These are phyloP conservation scores for Physcia stellaris DNA, from an alignment of 495 filamentous ascomycete genomes.

Conservation along the genomic window DNA sequence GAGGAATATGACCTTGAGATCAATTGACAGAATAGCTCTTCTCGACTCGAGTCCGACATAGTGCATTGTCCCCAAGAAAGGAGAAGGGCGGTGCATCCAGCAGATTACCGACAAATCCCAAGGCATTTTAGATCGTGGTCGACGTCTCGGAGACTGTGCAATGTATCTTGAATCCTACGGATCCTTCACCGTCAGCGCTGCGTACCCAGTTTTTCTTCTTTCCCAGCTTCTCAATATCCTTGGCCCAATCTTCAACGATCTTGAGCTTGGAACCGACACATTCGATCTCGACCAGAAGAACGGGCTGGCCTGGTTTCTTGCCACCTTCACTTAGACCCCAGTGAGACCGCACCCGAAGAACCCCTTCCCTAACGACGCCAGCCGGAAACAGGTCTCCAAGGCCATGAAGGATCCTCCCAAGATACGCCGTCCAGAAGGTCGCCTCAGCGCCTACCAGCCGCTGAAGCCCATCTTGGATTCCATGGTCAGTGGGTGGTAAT, in stretches of 20 bases:
- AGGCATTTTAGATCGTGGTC: too few relatives aligned
- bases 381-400: constrained; percentile 39
- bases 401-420: constrained; percentile 35
- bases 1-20: too few relatives aligned
- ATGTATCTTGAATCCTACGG: too few relatives aligned
- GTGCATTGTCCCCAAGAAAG: too few relatives aligned
- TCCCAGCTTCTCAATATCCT: constrained; percentile 39
- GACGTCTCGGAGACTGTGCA: too few relatives aligned
- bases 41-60: too few relatives aligned
- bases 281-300: constrained; percentile 5
- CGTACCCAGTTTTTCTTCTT: constrained; percentile 46
- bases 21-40: too few relatives aligned
- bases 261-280: constrained; percentile 6
- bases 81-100: too few relatives aligned
- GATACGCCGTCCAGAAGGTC: constrained; percentile 50
- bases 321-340: constrained; percentile 13
- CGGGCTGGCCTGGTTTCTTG: constrained; percentile 7
- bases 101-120: too few relatives aligned
- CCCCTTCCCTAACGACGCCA: constrained; percentile 23
- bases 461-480: constrained; percentile 31
- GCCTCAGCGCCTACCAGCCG: constrained; percentile 30
- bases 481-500: constrained; percentile 39
- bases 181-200: too few relatives aligned
- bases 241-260: constrained; percentile 12
- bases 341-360: too few relatives aligned